Conservation (phyloP, 2,329 filamentous ascomycete genomes). For the Xylariaceae sp. region DNA sequence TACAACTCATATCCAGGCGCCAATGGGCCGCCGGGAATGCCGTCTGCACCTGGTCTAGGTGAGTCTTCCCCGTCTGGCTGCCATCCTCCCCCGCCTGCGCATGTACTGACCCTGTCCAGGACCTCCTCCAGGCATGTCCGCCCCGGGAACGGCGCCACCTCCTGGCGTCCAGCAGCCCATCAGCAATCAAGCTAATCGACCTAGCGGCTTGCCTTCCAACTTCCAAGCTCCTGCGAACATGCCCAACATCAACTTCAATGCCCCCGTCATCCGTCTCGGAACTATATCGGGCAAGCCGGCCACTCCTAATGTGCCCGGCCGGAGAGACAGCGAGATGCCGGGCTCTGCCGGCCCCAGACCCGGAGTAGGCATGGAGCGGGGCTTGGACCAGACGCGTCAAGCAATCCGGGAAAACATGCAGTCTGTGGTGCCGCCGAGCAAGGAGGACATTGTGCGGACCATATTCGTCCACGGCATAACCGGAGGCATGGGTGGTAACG, state of each 20-base stretch:
- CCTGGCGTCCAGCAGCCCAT: constrained; percentile 72
- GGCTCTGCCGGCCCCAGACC: constrained; percentile 32
- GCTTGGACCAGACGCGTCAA: constrained; percentile 59
- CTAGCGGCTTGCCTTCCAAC: constrained; percentile 69
- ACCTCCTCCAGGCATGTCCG: constrained; percentile 73
- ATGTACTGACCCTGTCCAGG: constrained; percentile 35
- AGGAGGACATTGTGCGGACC: constrained; percentile 85
- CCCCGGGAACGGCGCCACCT: constrained; percentile 71
- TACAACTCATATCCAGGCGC: constrained; percentile 64
- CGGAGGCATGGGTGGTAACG: constrained; percentile 67
- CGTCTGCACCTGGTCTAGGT: constrained; percentile 78
- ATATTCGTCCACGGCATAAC: constrained; percentile 86
- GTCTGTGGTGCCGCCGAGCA: constrained; percentile 70
- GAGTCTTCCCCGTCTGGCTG: constrained; percentile 33
- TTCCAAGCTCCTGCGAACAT: constrained; percentile 88
- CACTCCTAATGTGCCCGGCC: constrained; percentile 30
- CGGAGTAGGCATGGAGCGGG: constrained; percentile 55
- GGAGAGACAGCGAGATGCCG: constrained; percentile 38
- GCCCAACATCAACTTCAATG: constrained; percentile 97
- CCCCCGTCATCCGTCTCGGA: constrained; percentile 88
- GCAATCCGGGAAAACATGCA: constrained; percentile 61
- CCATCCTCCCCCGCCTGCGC: constrained; percentile 2
- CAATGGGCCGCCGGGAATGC: constrained; percentile 57
- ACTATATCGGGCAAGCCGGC: constrained; percentile 62
- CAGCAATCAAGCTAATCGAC: constrained; percentile 68